phyloP scores from a whole-genome alignment of 805 yeast genomes.

The Teunomyces funiuensis region DNA sequence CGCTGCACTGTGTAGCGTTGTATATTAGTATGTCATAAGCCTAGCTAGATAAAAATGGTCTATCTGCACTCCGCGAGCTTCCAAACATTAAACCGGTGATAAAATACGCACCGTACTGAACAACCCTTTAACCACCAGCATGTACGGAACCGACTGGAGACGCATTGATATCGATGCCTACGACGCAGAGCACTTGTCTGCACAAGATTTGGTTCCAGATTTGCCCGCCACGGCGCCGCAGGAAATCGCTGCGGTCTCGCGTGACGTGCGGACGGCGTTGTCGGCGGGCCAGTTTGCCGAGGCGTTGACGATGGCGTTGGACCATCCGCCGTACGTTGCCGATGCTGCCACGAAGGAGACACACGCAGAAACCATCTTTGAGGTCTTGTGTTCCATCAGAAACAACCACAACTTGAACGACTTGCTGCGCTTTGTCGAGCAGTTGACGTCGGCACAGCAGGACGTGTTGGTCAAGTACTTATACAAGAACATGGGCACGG shows the following conservation, averaged over 20 bases:
- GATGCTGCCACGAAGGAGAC: slow-evolving; percentile 52
- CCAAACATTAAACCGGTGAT: too few relatives aligned
- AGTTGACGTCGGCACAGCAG: slow-evolving; percentile 62
- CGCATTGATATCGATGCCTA: slow-evolving; percentile 90
- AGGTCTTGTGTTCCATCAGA: slow-evolving; percentile 53
- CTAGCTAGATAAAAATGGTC: too few relatives aligned
- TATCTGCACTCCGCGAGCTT: too few relatives aligned
- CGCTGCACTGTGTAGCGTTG: not conserved
- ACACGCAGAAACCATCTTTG: slow-evolving; percentile 55
- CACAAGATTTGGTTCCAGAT: slow-evolving; percentile 61
- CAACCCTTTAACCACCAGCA: not conserved
- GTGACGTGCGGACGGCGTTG: slow-evolving; percentile 59
- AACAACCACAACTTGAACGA: slow-evolving; percentile 66
- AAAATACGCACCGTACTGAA: too few relatives aligned
- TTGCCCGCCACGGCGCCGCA: slow-evolving; percentile 42
- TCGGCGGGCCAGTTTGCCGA: slow-evolving; percentile 71
- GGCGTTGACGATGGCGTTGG: slow-evolving; percentile 64
- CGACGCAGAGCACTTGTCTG: slow-evolving; percentile 76
- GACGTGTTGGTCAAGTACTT: slow-evolving; percentile 80
- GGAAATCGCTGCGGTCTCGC: slow-evolving; percentile 55
- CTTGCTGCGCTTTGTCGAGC: slow-evolving; percentile 57
- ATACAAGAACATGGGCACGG: slow-evolving; percentile 79
- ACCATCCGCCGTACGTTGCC: slow-evolving; percentile 82
- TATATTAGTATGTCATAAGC: not conserved
- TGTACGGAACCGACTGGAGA: slow-evolving; percentile 64